phyloP scores from a whole-genome alignment of 371 early-diverging fungal genomes.

The Rhizopus stolonifer region DNA sequence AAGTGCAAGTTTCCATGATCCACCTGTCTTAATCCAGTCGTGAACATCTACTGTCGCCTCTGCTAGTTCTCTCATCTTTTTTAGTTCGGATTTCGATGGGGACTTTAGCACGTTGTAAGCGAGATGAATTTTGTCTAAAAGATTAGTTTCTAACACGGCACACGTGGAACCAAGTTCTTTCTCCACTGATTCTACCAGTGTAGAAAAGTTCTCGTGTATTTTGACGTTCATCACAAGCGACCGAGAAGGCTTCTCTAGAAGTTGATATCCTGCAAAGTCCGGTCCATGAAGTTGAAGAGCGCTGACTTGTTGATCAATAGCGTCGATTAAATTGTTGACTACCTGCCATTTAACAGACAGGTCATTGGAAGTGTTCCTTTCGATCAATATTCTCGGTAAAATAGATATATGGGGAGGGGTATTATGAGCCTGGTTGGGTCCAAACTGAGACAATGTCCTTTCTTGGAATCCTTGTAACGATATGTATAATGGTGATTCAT shows the following conservation, averaged over 20 bases:
- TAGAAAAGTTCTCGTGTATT: constrained; percentile 13
- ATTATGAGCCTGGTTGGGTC: constrained; percentile 37
- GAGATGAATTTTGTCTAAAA: constrained; percentile 28
- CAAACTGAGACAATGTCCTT: constrained; percentile 22
- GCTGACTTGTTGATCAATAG: constrained; percentile 18
- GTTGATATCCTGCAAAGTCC: constrained; percentile 27
- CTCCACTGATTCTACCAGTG: constrained; percentile 18
- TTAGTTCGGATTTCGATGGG: constrained; percentile 17
- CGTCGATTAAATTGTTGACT: constrained; percentile 19
- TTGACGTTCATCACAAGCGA: constrained; percentile 27
- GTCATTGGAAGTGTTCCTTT: constrained; percentile 17
- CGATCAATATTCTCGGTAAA: constrained; percentile 22
- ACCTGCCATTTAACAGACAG: constrained; percentile 28
- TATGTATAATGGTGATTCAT: constrained; percentile 23
- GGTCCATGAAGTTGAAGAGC: constrained; percentile 15
- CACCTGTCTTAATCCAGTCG: constrained; percentile 32
- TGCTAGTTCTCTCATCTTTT: constrained; percentile 25
- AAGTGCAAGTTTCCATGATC: constrained; percentile 26
- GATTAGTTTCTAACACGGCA: constrained; percentile 15
- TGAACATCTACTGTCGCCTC: constrained; percentile 27
- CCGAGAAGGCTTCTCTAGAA: constrained; percentile 25
- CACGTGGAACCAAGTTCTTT: constrained; percentile 17
- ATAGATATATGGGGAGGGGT: constrained; percentile 27
- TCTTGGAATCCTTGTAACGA: constrained; percentile 31
- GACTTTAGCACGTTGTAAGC: constrained; percentile 33